Base-by-base conservation (phyloP, 2,329 filamentous ascomycete species). In the Sclerotinia nivalis region DNA sequence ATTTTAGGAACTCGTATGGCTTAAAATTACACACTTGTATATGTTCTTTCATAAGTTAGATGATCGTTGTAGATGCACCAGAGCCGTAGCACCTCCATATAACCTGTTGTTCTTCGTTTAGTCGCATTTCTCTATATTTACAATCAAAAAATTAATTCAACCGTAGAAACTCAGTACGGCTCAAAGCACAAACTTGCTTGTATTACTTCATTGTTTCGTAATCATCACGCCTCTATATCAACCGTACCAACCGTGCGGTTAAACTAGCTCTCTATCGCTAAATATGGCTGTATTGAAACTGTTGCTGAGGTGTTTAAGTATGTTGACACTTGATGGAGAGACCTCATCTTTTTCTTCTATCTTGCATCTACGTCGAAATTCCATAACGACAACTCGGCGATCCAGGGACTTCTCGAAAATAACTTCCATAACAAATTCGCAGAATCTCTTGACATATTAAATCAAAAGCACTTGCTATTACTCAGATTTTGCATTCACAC, bases 301-400 rank as follows among this genome's bases (percentile, higher is more conserved):
- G 2, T 9, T 58, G 10, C 15, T 25, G 12, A 15, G 5, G 13
- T 58, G 10, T n/a, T 58, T n/a, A 58, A 37, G 20, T 37, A 56
- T 6, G 1, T 1, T 2, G 4, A 20, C 8, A n/a, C 0, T 58
- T n/a, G 20, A 22, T 1, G 2, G 20, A n/a, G 22, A 13, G 12
- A 2, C 0, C 0, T 0, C 6, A 4, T 37, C 12, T 15, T 34
- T 37, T 0, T 56, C 0, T 13, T 13, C 13, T 1, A 43, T 18
- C 5, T 37, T 37, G 7, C 1, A n/a, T 58, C 31, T 58, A 7
- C 12, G n/a, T 58, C 10, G n/a, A 37, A 58, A 2, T 37, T n/a
- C 22, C 5, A n/a, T 56, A 13, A 49, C 12, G 31, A 37, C 5
- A 34, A 37, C 10, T 56, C 6, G 1, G 15, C 15, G 9, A 2